Base-by-base conservation (phyloP, 768 basidiomycete genomes). In the Lactifluus pinguis region DNA sequence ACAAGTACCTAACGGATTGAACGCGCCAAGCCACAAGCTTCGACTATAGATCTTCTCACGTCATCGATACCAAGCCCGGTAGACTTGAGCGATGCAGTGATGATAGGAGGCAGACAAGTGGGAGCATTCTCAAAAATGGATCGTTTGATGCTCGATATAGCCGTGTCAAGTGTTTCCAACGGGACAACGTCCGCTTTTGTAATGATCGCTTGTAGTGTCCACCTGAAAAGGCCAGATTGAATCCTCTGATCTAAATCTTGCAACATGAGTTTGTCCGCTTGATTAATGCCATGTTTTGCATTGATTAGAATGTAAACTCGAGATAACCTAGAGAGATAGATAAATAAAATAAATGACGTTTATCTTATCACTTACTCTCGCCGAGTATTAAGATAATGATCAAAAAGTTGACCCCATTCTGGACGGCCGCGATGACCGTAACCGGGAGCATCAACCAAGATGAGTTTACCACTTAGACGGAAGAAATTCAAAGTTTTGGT, bases 371-470 rank as follows among this genome's bases (percentile, higher is more conserved):
- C 84, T 61, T 65, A 90, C 88, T 84, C 76, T 67, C 80, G 71
- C 17, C 89, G 82, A 42, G 73, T 80, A 55, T 76, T 68, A 14
- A 89, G 62, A 67, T 90, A 92, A 45, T 79, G 72, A 55, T 86
- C 76, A 69, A 91, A 89, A 4, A 88, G 65, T 30, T 74, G 69
- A 1, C 90, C 89, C 89, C 89, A 92, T 71, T 89, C 86, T 38
- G 78, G 77, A 47, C 86, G 79, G 13, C 90, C 89, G 56, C 87
- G 77, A 9, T 77, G 73, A 51, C 90, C 90, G 69, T 92, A 92
- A 15, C 90, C 89, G 3, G 90, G 90, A 13, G 89, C 80, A 67
- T 92, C 90, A 10, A 92, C 89, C 3, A 92, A 72, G 21, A 89
- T 69, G 38, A 88, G 74, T 42, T 81, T 77, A 36, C 83, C 65